phyloP scores from a whole-genome alignment of 495 filamentous ascomycete species.

The Symbiotaphrina buchneri region DNA sequence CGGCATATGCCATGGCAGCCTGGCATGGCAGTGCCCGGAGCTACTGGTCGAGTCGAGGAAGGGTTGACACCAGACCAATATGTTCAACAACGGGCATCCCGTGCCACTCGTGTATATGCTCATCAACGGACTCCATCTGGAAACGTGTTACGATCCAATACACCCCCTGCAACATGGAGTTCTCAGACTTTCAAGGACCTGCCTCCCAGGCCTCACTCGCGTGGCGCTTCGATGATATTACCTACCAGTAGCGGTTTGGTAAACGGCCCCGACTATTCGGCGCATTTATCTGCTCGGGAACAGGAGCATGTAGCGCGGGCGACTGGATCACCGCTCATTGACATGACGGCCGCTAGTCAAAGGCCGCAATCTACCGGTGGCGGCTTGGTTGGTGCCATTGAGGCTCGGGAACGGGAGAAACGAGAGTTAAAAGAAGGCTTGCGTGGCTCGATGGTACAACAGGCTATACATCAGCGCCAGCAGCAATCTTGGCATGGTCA shows the following conservation, averaged over 20 bases:
- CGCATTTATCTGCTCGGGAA: conserved; percentile 70
- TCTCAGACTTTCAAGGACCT: conserved; percentile 15
- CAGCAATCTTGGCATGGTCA: too few species aligned
- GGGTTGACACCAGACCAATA: conserved; percentile 49
- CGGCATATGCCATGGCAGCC: conserved; percentile 66
- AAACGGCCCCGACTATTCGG: conserved; percentile 24
- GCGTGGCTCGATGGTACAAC: conserved; percentile 49
- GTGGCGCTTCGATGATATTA: conserved; percentile 8
- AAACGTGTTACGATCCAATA: conserved; percentile 12
- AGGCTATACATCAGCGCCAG: conserved; percentile 56
- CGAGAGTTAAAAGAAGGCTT: conserved; percentile 47
- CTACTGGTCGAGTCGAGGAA: conserved; percentile 16
- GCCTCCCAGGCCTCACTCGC: conserved; percentile 15
- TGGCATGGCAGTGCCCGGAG: conserved; percentile 26
- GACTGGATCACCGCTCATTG: conserved; percentile 65
- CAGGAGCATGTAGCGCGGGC: conserved; percentile 82
- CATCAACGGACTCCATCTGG: conserved; percentile 37
- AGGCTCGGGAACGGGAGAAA: conserved; percentile 52
- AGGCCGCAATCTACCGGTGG: conserved; percentile 23
- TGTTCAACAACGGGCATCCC: conserved; percentile 56
- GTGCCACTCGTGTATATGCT: conserved; percentile 22
- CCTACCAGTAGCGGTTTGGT: neutral
- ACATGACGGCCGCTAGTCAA: conserved; percentile 31
- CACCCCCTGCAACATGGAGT: conserved; percentile 16
- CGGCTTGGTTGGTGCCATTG: conserved; percentile 56